phyloP scores from a whole-genome alignment of 495 filamentous ascomycete species.

The Darksidea phi region DNA sequence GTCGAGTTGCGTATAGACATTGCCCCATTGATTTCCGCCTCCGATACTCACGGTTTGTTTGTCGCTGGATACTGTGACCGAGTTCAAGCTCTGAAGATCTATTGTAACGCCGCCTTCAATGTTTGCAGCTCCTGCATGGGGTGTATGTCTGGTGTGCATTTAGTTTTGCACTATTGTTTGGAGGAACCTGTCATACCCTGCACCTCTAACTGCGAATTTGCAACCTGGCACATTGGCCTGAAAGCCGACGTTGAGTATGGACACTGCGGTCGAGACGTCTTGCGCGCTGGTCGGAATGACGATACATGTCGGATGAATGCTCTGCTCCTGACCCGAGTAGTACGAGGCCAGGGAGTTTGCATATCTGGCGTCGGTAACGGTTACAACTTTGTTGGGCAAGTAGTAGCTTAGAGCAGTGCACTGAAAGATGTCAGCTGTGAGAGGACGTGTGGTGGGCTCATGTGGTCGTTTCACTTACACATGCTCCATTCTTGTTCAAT shows the following conservation, averaged over 20 bases:
- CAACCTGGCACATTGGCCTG: constrained; percentile 18
- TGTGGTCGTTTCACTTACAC: constrained; percentile 11
- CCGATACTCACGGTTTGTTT: constrained; percentile 23
- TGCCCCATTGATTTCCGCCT: constrained; percentile 33
- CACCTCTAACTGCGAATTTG: constrained; percentile 33
- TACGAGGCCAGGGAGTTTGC: constrained; percentile 23
- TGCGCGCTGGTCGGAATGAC: constrained; percentile 27
- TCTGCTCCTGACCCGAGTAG: constrained; percentile 32
- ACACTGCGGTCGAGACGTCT: constrained; percentile 31
- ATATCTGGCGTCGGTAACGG: constrained; percentile 14
- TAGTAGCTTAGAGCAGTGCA: constrained; percentile 29
- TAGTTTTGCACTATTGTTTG: not conserved
- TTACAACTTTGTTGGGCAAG: constrained; percentile 28
- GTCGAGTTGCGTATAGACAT: constrained; percentile 33
- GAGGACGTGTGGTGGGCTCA: not conserved
- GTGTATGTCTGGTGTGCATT: constrained; percentile 26
- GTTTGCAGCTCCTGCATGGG: constrained; percentile 32
- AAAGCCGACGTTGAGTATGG: constrained; percentile 24
- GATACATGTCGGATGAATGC: constrained; percentile 30
- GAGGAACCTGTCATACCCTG: constrained; percentile 22
- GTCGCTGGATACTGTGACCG: constrained; percentile 26
- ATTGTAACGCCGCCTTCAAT: constrained; percentile 39
- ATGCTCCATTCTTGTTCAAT: constrained; percentile 15
- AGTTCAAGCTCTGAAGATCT: constrained; percentile 32
- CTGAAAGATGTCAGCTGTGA: constrained; percentile 5